Evolutionary conservation across 2,329 filamentous ascomycete genomes (phyloP).

Genomic region (Pseudocercospora eumusae): DNA sequence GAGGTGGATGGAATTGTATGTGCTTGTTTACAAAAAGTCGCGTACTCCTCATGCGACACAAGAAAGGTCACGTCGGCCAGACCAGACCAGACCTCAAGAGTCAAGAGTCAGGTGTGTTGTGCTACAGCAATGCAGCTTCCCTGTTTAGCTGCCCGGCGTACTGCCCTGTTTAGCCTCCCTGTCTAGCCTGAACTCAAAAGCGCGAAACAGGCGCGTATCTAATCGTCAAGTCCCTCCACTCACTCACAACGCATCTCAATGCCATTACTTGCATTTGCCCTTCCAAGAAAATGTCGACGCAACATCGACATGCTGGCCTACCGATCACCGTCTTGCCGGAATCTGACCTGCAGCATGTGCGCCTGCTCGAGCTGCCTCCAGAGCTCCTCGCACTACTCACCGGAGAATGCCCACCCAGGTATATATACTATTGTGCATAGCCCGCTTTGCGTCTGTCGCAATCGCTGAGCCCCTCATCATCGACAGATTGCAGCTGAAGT

Average conservation of each 20-base stretch:
- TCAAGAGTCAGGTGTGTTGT: not conserved
- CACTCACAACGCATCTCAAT: not conserved
- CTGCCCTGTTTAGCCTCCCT: constrained; percentile 5
- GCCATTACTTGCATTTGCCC: not conserved
- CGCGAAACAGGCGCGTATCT: constrained; percentile 6
- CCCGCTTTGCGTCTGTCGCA: constrained; percentile 11
- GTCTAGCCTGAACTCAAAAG: not conserved
- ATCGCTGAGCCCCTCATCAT: constrained; percentile 20
- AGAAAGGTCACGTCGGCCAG: constrained; percentile 3
- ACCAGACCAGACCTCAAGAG: not conserved
- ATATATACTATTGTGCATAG: constrained; percentile 25
- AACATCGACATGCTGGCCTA: constrained; percentile 43
- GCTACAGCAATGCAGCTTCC: not conserved
- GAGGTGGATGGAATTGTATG: too few species aligned
- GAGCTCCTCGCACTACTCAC: constrained; percentile 58
- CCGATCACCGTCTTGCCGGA: constrained; percentile 47
- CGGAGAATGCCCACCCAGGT: constrained; percentile 38
- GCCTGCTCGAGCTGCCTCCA: constrained; percentile 62
- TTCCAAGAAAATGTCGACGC: constrained; percentile 46
- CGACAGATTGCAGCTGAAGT: constrained; percentile 47
- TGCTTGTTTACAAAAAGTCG: constrained; percentile 3
- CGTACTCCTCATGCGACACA: not conserved
- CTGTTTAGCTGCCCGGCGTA: constrained; percentile 1
- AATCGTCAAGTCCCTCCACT: not conserved
- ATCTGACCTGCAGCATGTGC: constrained; percentile 55